These are phyloP conservation scores for Symbiodinium pilosum DNA, from an alignment of 73 alveolate species.

Conservation along the genomic window DNA sequence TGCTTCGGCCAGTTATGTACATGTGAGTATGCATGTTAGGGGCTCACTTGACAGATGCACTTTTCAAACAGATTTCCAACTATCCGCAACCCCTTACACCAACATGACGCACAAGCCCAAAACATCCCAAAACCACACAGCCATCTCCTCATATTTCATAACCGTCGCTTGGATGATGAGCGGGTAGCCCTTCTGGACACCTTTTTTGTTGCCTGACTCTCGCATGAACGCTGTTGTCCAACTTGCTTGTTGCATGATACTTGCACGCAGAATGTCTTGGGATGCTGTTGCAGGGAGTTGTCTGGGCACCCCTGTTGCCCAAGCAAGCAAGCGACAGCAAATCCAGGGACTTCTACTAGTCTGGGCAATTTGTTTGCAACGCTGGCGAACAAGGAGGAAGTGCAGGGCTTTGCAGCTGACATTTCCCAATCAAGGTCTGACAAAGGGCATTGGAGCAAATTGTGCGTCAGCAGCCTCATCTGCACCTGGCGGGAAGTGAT, in stretches of 20 bases:
- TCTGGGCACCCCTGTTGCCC: not conserved
- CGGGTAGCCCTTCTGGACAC: slow-evolving; percentile 80
- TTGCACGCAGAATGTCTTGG: not conserved
- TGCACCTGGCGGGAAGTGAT: not conserved
- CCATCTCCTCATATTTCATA: slow-evolving; percentile 77
- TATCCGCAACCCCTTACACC: too few species aligned
- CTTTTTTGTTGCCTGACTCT: slow-evolving; percentile 73
- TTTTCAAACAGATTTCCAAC: not conserved
- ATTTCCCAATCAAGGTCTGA: too few species aligned
- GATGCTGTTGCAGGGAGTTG: not conserved
- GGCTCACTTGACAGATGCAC: not conserved
- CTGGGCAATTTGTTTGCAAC: too few species aligned
- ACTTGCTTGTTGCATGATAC: not conserved
- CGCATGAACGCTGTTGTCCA: not conserved
- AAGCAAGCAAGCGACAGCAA: not conserved
- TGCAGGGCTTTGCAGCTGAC: too few species aligned
- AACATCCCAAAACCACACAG: not conserved
- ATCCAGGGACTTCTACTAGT: not conserved
- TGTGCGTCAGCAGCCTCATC: slow-evolving; percentile 85
- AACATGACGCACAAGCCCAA: not conserved
- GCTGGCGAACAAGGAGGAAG: too few species aligned
- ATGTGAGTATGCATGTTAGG: too few species aligned
- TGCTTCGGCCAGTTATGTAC: too few species aligned
- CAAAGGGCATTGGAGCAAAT: slow-evolving; percentile 52
- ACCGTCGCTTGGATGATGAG: slow-evolving; percentile 53